Conservation (phyloP, 495 filamentous ascomycete genomes). For the Lineolata rhizophorae region DNA sequence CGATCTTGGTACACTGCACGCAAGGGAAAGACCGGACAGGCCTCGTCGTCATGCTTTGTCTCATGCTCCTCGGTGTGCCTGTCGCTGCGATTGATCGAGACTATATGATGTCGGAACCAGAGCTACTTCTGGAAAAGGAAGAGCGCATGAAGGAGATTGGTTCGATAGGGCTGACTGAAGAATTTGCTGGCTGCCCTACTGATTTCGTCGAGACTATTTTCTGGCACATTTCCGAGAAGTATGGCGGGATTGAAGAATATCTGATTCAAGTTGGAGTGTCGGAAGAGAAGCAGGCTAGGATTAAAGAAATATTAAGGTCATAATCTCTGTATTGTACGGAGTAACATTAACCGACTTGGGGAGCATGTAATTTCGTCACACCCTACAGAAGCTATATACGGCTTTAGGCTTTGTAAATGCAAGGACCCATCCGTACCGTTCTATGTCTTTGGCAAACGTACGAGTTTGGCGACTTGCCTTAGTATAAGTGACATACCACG, state of each 20-base stretch:
- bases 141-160: constrained; percentile 43
- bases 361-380: no score
- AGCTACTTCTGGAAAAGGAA: constrained; percentile 36
- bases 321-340: no score
- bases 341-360: no score
- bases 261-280: constrained; percentile 34
- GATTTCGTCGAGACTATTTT: constrained; percentile 30
- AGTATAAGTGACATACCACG: no score
- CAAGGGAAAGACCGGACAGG: constrained; percentile 81
- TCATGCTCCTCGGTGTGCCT: constrained; percentile 36
- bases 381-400: no score
- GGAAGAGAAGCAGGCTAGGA: constrained; percentile 9
- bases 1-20: constrained; percentile 56
- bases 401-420: no score
- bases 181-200: constrained; percentile 39
- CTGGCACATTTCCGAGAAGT: constrained; percentile 27
- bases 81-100: constrained; percentile 36
- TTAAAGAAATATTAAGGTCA: no score
- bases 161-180: constrained; percentile 40
- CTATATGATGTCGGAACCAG: constrained; percentile 37
- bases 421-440: no score
- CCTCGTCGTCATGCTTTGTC: constrained; percentile 37
- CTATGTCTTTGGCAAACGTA: no score
- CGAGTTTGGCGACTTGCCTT: no score
- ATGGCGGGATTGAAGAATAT: constrained; percentile 42